Base-by-base conservation (phyloP, 805 yeast genomes). In the Komagataella kurtzmanii region DNA sequence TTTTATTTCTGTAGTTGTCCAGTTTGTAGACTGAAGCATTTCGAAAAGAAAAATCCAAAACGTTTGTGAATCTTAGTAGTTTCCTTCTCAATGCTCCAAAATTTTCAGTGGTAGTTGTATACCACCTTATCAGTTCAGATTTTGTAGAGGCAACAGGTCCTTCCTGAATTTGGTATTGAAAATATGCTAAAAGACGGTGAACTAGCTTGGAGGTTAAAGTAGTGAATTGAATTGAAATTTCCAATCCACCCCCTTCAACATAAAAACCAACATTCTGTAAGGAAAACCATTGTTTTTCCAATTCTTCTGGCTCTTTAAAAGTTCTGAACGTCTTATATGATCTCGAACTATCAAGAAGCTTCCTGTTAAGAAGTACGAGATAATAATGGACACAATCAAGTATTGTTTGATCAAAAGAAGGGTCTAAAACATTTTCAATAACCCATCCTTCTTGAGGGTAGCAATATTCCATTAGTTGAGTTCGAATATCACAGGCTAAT, bases 221-320 rank as follows among this genome's bases (percentile, higher is more conserved):
- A 58, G 83, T 73, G 53, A 90, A 83, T 58, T 84, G 88, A 56
- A 83, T 83, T 0, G 96, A 93, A 51, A 91, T 81, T 14, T 84
- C 81, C 5, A 80, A 76, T 45, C 93, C 88, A 24, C 95, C 91
- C 5, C 88, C 85, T 46, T 85, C 89, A 24, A 93, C 76, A 57
- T 76, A 83, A 54, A 76, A 78, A 12, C 97, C 97, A 43, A 88
- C 74, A 58, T 81, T 81, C 58, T 79, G 85, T 56, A 93, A 70
- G 58, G 83, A 81, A 30, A 76, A 74, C 90, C 96, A 93, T 47
- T 86, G 86, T 51, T 74, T 78, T 59, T 88, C 95, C 49, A 93
- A 70, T 61, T 85, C 89, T 57, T 91, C 99, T 1, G 96, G 90
- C 59, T 88, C 97, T 60, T 88, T 88, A 65, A 87, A 88, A 0